Base-by-base conservation (phyloP, 352 stramenopile genomes). In the Globisporangium parvum region DNA sequence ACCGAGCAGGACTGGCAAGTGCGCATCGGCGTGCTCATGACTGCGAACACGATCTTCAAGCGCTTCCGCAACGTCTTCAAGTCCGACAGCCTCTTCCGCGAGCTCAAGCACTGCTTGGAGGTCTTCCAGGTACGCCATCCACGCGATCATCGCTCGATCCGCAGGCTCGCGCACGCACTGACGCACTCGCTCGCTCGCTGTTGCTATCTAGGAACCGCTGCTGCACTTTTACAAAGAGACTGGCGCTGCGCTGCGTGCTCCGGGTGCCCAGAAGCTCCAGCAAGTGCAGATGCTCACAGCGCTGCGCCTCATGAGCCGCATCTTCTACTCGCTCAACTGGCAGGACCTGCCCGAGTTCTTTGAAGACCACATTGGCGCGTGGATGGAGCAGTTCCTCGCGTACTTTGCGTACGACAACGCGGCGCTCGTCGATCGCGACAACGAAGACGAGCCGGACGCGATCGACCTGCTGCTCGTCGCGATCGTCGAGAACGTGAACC, bases 291-390 rank as follows among this genome's bases (percentile, higher is more conserved):
- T 97, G 55, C 63, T 96, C 37, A 65, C 71, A 20, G 73, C 80
- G 20, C 63, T 99, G 63, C 79, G 96, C 4, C 91, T 93, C 47
- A 96, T 98, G 67, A 94, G 75, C 65, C 89, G 97, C 21, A 99
- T 99, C 44, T 99, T 98, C 69, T 99, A 96, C 75, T 98, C 92
- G 49, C 81, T 99, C 17, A 99, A 99, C 70, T 99, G 95, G 89
- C 85, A 96, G 61, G 97, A 99, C 73, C 70, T 99, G 23, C 97
- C 97, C 0, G 97, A 99, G 67, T 99, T 92, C 65, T 99, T 99
- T 70, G 97, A 99, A 73, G 97, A 99, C 78, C 87, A 99, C 71
- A 97, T 99, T 59, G 65, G 69, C 6, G 75, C 95, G 63, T 99
- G 96, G 96, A 99, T 99, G 96, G 69, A 67, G 10, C 85, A 92